Base-by-base conservation (phyloP, 495 filamentous ascomycete genomes). In the Penicillium flavigenum region DNA sequence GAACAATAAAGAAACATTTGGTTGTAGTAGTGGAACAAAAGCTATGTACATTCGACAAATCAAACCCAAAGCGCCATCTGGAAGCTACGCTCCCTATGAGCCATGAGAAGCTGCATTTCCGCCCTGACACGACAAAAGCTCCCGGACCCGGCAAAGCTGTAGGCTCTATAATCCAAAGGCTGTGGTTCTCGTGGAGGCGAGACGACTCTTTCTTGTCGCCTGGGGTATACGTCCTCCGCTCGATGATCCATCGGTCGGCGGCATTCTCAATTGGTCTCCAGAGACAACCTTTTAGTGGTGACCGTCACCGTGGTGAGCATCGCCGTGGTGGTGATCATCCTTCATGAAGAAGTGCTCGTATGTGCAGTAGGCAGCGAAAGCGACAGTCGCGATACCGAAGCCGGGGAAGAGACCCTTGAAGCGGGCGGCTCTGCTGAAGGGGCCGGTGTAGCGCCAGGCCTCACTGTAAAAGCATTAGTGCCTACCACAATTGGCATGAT, bases 381-480 rank as follows among this genome's bases (percentile, higher is more conserved):
- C 92, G 45, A 93, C 93, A 9, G 86, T 88, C 5, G 91, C 94
- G 59, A 90, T 94, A 45, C 94, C 95, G 48, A 98, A 77, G 47
- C 94, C 94, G 29, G 94, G 94, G 74, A 98, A 88, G 53, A 85
- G 77, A 54, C 83, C 77, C 74, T 83, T 89, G 79, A 96, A 96
- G 22, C 94, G 89, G 77, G 95, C 93, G 72, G 75, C 88, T 51
- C 93, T 83, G 55, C 85, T 86, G 81, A 97, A 98, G 42, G 85
- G 87, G 62, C 92, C 95, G 47, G 84, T 85, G 78, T 95, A 97
- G 65, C 94, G 86, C 94, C 94, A 98, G 69, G 88, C 79, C 75
- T 98, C 94, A 59, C 94, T 98, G 71, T 22, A 47, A 44, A 44
- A 49, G 41, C 16, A 45, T 73, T 47, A 67, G 64, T 45, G 59